These are phyloP conservation scores for Capronia epimyces DNA, from an alignment of 2,329 filamentous ascomycete genomes.

Conservation along the genomic window DNA sequence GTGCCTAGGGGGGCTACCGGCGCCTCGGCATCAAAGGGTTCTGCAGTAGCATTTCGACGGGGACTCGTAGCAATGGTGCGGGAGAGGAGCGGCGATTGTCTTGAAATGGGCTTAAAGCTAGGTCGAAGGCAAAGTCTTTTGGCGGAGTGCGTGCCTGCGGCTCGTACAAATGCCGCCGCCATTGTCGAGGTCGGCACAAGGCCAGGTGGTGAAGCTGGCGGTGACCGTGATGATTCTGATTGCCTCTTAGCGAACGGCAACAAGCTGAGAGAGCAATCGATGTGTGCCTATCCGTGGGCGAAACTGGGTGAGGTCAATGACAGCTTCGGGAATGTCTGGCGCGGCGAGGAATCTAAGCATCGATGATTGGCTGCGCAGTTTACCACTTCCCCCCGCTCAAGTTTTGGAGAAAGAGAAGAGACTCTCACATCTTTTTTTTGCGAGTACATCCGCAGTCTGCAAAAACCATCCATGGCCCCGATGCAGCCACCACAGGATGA, in stretches of 20 bases:
- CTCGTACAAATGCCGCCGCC: conserved; percentile 57
- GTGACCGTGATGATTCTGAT: conserved; percentile 9
- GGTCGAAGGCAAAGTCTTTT: conserved; percentile 55
- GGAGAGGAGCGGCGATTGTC: conserved; percentile 31
- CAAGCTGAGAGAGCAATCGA: conserved; percentile 2
- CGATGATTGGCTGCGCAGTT: neutral
- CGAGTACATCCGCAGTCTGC: neutral
- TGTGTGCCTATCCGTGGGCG: neutral
- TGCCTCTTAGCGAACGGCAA: conserved; percentile 14
- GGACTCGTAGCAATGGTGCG: conserved; percentile 48
- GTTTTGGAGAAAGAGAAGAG: conserved; percentile 7
- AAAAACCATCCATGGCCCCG: conserved; percentile 16
- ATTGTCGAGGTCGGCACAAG: conserved; percentile 42
- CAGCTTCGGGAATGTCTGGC: neutral
- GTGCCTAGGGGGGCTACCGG: conserved; percentile 37
- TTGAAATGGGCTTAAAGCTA: conserved; percentile 35
- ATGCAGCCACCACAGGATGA: conserved; percentile 18
- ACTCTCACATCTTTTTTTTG: conserved; percentile 1
- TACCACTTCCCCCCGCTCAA: neutral
- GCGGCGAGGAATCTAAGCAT: neutral
- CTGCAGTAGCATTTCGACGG: neutral
- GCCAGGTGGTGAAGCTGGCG: conserved; percentile 17
- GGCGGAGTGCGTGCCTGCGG: conserved; percentile 52
- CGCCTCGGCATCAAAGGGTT: conserved; percentile 31
- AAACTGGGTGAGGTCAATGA: conserved; percentile 11